Base-by-base conservation (phyloP, 768 basidiomycete genomes). In the Suillus decipiens region DNA sequence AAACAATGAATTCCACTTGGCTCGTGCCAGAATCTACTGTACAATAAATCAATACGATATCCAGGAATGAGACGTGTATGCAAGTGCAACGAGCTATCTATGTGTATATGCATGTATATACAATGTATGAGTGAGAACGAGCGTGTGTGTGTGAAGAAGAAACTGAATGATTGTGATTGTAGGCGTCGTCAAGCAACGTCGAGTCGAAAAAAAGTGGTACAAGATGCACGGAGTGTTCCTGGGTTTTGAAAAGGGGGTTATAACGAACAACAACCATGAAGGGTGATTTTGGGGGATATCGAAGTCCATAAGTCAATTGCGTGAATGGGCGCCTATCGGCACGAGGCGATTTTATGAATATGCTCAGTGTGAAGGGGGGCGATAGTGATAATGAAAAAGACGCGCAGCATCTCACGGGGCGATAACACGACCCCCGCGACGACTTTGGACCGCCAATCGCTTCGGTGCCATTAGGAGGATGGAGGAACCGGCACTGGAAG, bases 101-200 rank as follows among this genome's bases (percentile, higher is more conserved):
- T 74, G 76, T 74, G 73, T 68, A 73, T 76, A 75, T 76, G 69
- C 74, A 70, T 70, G 72, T 73, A 75, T 76, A 74, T 76, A 73
- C 74, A 76, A 60, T 74, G 72, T 70, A 66, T 70, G 74, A 73
- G 12, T 15, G 57, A 63, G 19, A 73, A 74, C 36, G 72, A 75
- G 69, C 60, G 72, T 73, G 70, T 28, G 69, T 67, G 61, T 57
- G 60, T 63, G 65, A 66, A 64, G 45, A 60, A 28, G 4, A 28
- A 28, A 56, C 41, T 61, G 34, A 71, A 69, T 12, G 72, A 75
- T 57, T 39, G 70, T 71, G 57, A 64, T 69, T 53, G 66, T 70
- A 68, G n/a, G 19, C 62, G 71, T 67, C 63, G 14, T 34, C 50
- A 69, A 67, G 65, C 69, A 63, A 64, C 66, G 62, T 68, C 59